Evolutionary conservation across 2,329 filamentous ascomycete genomes (phyloP).

Genomic region (Sarocladiaceae sp.): DNA sequence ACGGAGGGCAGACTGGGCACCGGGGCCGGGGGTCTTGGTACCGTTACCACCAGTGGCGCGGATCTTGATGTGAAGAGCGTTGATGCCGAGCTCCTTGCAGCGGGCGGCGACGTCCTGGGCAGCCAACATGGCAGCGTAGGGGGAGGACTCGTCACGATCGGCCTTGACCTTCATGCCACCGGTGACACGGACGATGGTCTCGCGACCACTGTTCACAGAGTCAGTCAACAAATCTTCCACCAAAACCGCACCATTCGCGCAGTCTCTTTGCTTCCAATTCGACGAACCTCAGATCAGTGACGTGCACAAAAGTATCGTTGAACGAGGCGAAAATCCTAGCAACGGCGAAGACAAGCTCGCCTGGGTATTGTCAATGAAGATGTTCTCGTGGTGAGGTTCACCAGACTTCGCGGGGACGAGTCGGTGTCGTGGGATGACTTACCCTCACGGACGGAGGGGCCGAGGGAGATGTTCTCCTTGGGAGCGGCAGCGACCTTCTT

Average conservation of each 20-base stretch:
- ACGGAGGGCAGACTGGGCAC: slow-evolving; percentile 98
- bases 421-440: slow-evolving; percentile 48
- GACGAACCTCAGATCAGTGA: slow-evolving; percentile 84
- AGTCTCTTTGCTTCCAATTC: background rate
- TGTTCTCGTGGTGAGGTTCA: too few species aligned
- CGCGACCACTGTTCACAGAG: slow-evolving; percentile 80
- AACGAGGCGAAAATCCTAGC: slow-evolving; percentile 67
- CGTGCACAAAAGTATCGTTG: slow-evolving; percentile 94
- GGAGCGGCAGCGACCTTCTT: slow-evolving; percentile 82
- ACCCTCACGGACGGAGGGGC: slow-evolving; percentile 94
- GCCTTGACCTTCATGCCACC: slow-evolving; percentile 99
- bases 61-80: slow-evolving; percentile 99
- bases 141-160: slow-evolving; percentile 99
- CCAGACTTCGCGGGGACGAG: too few species aligned
- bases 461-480: slow-evolving; percentile 98
- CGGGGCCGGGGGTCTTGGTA: slow-evolving; percentile 99
- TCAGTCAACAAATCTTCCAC: background rate
- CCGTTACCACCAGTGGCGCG: slow-evolving; percentile 98
- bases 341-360: too few species aligned
- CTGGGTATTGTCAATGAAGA: background rate
- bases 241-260: background rate
- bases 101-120: slow-evolving; percentile 95
- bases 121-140: slow-evolving; percentile 99
- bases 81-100: slow-evolving; percentile 69
- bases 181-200: slow-evolving; percentile 99